Conservation (phyloP, 345 rosid species). For the Euphorbia tirucalli region DNA sequence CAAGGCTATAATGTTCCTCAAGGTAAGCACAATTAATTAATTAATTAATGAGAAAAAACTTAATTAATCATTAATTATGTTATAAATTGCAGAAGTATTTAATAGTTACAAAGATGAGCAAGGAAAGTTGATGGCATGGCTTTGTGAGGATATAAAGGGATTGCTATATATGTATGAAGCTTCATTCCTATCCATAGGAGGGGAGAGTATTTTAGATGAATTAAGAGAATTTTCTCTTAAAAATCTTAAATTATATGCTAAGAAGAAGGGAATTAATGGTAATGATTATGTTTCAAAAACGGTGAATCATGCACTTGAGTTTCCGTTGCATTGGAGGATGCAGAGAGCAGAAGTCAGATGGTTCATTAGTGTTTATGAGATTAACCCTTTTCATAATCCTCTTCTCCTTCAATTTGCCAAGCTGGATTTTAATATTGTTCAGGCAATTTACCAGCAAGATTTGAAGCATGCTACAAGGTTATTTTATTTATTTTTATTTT, state of each 20-base stretch:
- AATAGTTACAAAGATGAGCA: slow-evolving; percentile 14
- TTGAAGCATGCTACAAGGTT: slow-evolving; percentile 35
- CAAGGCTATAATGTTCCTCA: slow-evolving; percentile 9
- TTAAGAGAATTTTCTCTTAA: slow-evolving; percentile 15
- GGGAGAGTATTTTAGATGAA: slow-evolving; percentile 19
- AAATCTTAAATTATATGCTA: slow-evolving; percentile 1
- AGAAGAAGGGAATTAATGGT: not conserved
- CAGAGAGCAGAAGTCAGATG: slow-evolving; percentile 46
- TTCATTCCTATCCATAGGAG: slow-evolving; percentile 10
- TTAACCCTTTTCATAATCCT: slow-evolving; percentile 17
- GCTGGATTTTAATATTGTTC: slow-evolving; percentile 45
- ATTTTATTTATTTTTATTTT: no score
- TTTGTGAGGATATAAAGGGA: slow-evolving; percentile 19
- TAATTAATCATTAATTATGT: no score
- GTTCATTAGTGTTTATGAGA: slow-evolving; percentile 39
- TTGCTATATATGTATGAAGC: slow-evolving; percentile 21
- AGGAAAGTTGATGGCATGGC: slow-evolving; percentile 3
- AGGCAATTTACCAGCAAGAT: slow-evolving; percentile 42
- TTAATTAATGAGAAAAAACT: no score
- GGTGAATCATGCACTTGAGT: slow-evolving; percentile 33
- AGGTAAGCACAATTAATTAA: not conserved
- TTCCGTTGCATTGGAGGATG: slow-evolving; percentile 44
- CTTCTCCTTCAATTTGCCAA: slow-evolving; percentile 40
- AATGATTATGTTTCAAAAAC: no score
- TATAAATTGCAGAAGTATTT: slow-evolving; percentile 15